A percentile compares a stretch with the other conserved stretches of the same genome.
Conservation (phyloP, 1,139 yeast genomes). For the Meyerozyma carpophila region DNA sequence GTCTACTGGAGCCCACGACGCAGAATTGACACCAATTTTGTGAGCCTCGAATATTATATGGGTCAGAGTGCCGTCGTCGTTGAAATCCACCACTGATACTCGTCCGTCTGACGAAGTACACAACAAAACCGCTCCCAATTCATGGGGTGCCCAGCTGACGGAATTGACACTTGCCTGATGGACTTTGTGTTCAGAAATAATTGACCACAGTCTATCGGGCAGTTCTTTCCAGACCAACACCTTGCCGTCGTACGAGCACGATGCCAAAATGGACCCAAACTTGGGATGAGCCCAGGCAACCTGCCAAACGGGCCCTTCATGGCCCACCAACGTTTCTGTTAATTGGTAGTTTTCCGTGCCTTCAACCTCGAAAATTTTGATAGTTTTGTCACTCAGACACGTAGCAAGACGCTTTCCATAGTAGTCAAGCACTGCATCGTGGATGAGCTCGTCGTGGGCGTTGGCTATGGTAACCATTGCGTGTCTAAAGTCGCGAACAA, state of each 20-base stretch:
- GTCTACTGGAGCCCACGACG: conserved; percentile 85
- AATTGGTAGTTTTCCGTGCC: conserved; percentile 72
- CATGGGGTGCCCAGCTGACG: conserved; percentile 97
- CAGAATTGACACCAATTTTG: conserved; percentile 89
- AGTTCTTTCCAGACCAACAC: conserved; percentile 91
- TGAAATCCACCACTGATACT: conserved; percentile 85
- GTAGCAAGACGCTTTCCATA: conserved; percentile 95
- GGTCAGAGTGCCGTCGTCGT: conserved; percentile 82
- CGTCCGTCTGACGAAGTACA: conserved; percentile 93
- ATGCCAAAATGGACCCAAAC: conserved; percentile 90
- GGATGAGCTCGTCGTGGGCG: conserved; percentile 86
- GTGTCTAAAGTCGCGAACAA: conserved; percentile 1
- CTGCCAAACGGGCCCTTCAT: conserved; percentile 99
- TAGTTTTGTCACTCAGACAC: conserved; percentile 90
- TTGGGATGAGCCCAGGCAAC: conserved; percentile 99
- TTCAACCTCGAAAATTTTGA: conserved; percentile 87
- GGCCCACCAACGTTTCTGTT: conserved; percentile 78
- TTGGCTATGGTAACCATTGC: conserved; percentile 68
- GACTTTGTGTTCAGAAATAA: conserved; percentile 78
- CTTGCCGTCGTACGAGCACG: conserved; percentile 93
- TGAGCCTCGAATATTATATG: conserved; percentile 71
- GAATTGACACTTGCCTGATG: conserved; percentile 95
- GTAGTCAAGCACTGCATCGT: conserved; percentile 95
- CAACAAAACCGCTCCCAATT: conserved; percentile 84
- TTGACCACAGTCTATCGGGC: conserved; percentile 78